Conservation (phyloP, 768 basidiomycete species). For the Lactifluus subvellereus region DNA sequence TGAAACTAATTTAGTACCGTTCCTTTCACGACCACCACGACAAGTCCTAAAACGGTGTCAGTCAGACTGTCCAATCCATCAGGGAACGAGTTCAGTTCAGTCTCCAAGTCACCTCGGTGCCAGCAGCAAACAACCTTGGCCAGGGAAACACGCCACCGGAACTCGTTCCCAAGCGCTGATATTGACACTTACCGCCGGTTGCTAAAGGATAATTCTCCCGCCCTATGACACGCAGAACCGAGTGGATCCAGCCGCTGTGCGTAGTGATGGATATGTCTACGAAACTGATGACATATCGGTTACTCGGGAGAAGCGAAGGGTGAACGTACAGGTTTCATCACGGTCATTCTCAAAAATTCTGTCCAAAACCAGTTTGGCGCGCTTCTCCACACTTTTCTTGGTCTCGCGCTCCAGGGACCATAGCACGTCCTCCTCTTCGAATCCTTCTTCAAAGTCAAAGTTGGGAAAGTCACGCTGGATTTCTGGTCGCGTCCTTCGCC, state of each 20-base stretch:
- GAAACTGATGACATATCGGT: neutral
- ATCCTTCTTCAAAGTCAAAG: conserved; percentile 22
- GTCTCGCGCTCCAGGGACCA: conserved; percentile 17
- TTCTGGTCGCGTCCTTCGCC: conserved; percentile 18
- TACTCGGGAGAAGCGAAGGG: neutral
- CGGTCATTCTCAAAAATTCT: conserved; percentile 13
- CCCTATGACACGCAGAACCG: conserved; percentile 17
- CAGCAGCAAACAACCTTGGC: neutral
- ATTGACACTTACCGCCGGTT: conserved; percentile 20
- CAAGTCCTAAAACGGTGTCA: conserved; percentile 8
- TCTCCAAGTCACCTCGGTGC: neutral
- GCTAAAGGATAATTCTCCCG: conserved; percentile 11
- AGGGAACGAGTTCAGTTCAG: neutral
- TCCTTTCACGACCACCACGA: conserved; percentile 21
- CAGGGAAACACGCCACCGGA: neutral
- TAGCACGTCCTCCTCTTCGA: conserved; percentile 21
- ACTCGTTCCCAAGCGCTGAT: neutral
- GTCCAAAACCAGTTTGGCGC: conserved; percentile 22
- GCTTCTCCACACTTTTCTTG: neutral
- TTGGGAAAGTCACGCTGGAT: conserved; percentile 18
- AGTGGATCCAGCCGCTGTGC: conserved; percentile 20
- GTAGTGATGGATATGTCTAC: conserved; percentile 22
- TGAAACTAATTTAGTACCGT: neutral
- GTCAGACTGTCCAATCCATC: neutral
- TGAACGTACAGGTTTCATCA: conserved; percentile 19